Evolutionary conservation across 495 filamentous ascomycete genomes (phyloP).

Genomic region (Aspergillus kassunensis): DNA sequence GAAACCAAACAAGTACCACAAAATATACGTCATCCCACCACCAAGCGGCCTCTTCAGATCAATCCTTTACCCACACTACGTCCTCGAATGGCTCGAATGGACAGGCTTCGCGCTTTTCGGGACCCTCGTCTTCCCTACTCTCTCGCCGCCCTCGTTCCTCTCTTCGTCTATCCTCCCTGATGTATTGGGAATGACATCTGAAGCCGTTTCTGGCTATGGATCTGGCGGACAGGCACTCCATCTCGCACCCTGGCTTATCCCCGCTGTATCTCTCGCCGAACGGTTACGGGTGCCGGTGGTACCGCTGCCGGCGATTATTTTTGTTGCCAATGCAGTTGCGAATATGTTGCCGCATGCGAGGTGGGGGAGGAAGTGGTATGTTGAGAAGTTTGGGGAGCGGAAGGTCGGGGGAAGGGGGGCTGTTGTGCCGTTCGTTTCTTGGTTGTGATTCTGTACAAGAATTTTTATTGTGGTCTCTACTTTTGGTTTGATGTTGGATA

Average conservation of each 20-base stretch:
- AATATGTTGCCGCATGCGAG: constrained; percentile 90
- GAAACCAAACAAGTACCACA: constrained; percentile 46
- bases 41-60: constrained; percentile 74
- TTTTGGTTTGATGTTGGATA: background rate
- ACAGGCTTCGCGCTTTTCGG: constrained; percentile 75
- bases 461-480: background rate
- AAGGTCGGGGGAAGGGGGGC: constrained; percentile 72
- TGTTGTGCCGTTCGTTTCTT: constrained; percentile 68
- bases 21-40: constrained; percentile 89
- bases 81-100: constrained; percentile 97
- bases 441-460: constrained; percentile 25
- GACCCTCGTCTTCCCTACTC: constrained; percentile 19
- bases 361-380: constrained; percentile 82
- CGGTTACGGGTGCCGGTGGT: constrained; percentile 24
- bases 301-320: constrained; percentile 66
- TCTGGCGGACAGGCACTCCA: constrained; percentile 12
- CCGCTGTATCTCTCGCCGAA: constrained; percentile 46
- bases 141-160: background rate
- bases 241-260: constrained; percentile 49
- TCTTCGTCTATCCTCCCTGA: background rate
- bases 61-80: constrained; percentile 88
- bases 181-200: background rate
- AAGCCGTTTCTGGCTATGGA: background rate
- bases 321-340: constrained; percentile 79
- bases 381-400: constrained; percentile 77